Evolutionary conservation across 1,284 basidiomycete genomes (phyloP), one percentile per base, ranked within the genome.

Genomic region (Cryptococcus hybrid): DNA sequence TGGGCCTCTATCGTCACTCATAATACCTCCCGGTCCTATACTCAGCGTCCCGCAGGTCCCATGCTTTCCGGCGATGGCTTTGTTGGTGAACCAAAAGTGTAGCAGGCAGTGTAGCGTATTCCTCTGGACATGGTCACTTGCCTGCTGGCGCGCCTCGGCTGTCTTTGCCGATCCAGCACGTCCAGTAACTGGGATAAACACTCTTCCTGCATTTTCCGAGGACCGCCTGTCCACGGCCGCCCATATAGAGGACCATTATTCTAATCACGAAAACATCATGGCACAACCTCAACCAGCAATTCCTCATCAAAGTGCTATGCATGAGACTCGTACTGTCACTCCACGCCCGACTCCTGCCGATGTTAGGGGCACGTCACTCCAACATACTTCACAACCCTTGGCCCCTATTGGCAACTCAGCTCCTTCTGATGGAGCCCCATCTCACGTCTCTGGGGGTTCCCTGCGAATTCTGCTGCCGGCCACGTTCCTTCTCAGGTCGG

Each of bases 11-110:
- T 65, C 13, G 58, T 61, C 44, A 73, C 70, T 12, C 62, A 67
- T 40, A 71, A 63, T 2, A 70, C 68, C 12, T 65, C 66, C 49
- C 62, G 69, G 3, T 67, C 66, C 6, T 71, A 70, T 51, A 59
- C 60, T 38, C 59, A 56, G 24, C 65, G 49, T 13, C 60, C 62
- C 51, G 59, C 62, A 44, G 53, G 57, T 12, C 50, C 47, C 35
- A 39, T 52, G 3, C 52, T 49, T 38, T 24, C 55, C 5, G 24
- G 44, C 11, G 55, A 51, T 18, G 57, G 52, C 11, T 51, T 54
- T 42, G 57, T 46, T 13, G 44, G 59, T 56, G 63, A 56, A 39
- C 46, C 53, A n/a, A 49, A 42, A 30, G 51, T 6, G 50, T 45
- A n/a, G 46, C 52, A 38, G 54, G 39, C n/a, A 51, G 47, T 37